Evolutionary conservation across 2,329 filamentous ascomycete genomes (phyloP), one percentile per base, ranked within the genome.

Genomic region (Chalaropsis thielavioides): DNA sequence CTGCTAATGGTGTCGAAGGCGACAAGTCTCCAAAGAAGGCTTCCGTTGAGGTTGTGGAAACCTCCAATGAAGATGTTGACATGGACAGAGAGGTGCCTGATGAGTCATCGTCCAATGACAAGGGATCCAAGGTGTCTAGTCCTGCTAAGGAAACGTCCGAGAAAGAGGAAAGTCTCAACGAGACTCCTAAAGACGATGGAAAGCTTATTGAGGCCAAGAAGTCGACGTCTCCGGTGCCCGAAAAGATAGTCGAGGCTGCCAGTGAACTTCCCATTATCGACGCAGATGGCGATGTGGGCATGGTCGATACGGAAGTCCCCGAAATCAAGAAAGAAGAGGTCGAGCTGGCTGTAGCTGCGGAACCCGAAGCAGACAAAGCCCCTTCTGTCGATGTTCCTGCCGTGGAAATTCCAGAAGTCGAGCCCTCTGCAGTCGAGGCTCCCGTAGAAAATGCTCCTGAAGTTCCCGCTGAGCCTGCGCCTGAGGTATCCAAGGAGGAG

Each of bases 51-150:
- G 66, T 66, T 22, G 65, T 75, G 44, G 75, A 76, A 64, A 74
- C 76, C 61, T 76, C 74, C n/a, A 77, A 76, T 22, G 78, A 80
- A 65, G 78, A 80, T 61, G 72, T 79, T 43, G 67, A 71, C 22
- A 74, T 74, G 73, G 71, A 67, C 38, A 41, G 71, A 51, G 73
- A 73, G 62, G 69, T 65, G 1, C 68, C 70, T 1, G 62, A 65
- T 15, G 62, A 64, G 27, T 24, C 69, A 3, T 60, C 68, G 7
- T 68, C 68, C n/a, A 63, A 56, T 4, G 67, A 69, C 41, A 72
- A 72, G 64, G 68, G 68, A 6, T 22, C 61, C 5, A 69, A 67
- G 64, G 62, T 15, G 11, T 35, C 61, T 13, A 58, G 49, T 22
- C 54, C 51, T 7, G 72, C 70, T 1, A 69, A 68, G 8, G 71